Evolutionary conservation across 2,329 filamentous ascomycete species (phyloP), one percentile per base, ranked within the genome.

Genomic region (Colletotrichum sp.): DNA sequence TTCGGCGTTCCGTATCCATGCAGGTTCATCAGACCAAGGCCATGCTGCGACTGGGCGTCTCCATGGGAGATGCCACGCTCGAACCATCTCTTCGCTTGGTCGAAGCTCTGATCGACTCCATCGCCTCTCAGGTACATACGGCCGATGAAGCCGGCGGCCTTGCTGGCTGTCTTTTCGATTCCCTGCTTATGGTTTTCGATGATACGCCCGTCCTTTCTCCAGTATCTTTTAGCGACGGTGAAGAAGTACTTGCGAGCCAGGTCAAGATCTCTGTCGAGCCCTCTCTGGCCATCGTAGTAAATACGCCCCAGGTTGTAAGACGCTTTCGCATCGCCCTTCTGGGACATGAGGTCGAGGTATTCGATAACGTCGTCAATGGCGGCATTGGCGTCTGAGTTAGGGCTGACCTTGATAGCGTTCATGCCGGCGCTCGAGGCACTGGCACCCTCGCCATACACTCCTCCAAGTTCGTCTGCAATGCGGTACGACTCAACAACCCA

Each of bases 301-400:
- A 98, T 91, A 78, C 95, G 93, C 5, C 95, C 96, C 1, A 98
- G 87, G 77, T 94, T 96, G 80, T 96, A 96, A 1, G 95, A 96
- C 1, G 96, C 95, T 82, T 95, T 96, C 72, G 95, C 91, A 81
- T 98, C 95, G 13, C 96, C 96, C 82, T 98, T 98, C 76, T 96
- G 92, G 8, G 95, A 95, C 89, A 98, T 94, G 57, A 98, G 89
- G 80, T 98, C 95, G 78, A 98, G 88, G 80, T 98, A 99, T 82
- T 99, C 97, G 75, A 99, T 92, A 18, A 99, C 94, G 83, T 99
- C 96, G 80, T 98, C 96, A 74, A 98, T 92, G 18, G 95, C 94
- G 2, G 96, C 95, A 80, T 98, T 94, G 1, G 94, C 92, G 81
- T 97, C 94, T 4, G 95, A 95, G 78, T 94, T 93, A 2, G 93